Evolutionary conservation across 2,329 filamentous ascomycete species (phyloP), one percentile per base, ranked within the genome.

Genomic region (Reticulascus tulasneorum): DNA sequence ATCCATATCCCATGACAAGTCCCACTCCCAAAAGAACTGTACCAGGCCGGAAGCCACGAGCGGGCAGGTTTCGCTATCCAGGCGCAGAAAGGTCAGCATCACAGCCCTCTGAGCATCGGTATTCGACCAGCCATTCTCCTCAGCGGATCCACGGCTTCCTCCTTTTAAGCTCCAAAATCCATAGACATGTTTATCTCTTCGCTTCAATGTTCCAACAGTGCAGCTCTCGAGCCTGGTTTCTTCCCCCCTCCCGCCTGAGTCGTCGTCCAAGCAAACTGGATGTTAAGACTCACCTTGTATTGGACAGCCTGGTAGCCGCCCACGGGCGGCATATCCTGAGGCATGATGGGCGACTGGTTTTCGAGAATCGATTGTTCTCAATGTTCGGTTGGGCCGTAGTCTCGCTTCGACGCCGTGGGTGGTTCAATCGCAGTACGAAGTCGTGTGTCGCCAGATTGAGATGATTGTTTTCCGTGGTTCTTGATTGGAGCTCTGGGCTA

Each of bases 281-380:
- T 23, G 20, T 5, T 24, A n/a, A 4, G 42, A 68, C 73, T 57
- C 64, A 90, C 86, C 81, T 94, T 94, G 76, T 96, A 98, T 71
- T 98, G 93, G 50, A 98, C 84, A 65, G 91, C 84, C 64, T 82
- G 84, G 68, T 98, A 98, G 75, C 93, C 93, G 73, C 91, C 93
- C 59, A 69, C 64, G 54, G 93, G 93, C 72, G 93, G 93, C 80
- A 98, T 87, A 75, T 98, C 93, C 77, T 97, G 90, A 73, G 86
- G 82, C 91, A 97, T 96, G 59, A 49, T 82, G 73, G 63, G 55
- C 58, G 37, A 44, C 33, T 46, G 37, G 46, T 43, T 48, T n/a
- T 8, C 24, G 17, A n/a, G 11, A 40, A 23, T 37, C 22, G 40
- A 19, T 31, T 34, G 29, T 24, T 31, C 11, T 30, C 6, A 10